Evolutionary conservation across 228 moss, liverwort and hornwort species (phyloP).

Genomic region (Sphagnum magellanicum): DNA sequence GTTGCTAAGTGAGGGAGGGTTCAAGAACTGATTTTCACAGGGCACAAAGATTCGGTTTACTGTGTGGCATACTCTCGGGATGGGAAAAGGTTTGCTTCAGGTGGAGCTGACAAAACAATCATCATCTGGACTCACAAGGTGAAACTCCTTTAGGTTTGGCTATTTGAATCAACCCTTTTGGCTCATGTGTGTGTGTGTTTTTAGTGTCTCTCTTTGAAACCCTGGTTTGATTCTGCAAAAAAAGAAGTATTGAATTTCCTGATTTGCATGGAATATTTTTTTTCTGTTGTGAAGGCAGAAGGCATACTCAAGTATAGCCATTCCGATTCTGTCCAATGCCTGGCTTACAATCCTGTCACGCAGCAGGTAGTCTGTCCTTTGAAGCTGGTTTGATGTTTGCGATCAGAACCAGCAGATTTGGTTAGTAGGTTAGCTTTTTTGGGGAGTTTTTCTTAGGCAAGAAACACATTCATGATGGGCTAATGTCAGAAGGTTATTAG

Average conservation of each 20-base stretch:
- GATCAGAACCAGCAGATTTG: too few relatives aligned
- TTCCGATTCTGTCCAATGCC: constrained; percentile 86
- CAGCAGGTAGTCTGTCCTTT: constrained; percentile 57
- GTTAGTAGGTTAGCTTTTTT: too few relatives aligned
- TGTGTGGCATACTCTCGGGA: constrained; percentile 89
- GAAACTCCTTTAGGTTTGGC: background rate
- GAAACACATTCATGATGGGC: too few relatives aligned
- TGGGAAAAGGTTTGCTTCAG: constrained; percentile 95
- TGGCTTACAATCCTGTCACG: constrained; percentile 95
- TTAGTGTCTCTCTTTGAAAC: background rate
- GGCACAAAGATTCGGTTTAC: constrained; percentile 86
- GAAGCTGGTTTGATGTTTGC: background rate
- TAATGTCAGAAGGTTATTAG: too few relatives aligned
- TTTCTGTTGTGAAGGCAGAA: constrained; percentile 65
- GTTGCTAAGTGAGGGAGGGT: too few relatives aligned
- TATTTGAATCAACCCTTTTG: background rate
- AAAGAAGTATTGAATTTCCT: background rate
- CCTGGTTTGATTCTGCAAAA: too few relatives aligned
- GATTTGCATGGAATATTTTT: constrained; percentile 15
- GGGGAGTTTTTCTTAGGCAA: too few relatives aligned
- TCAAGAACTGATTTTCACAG: constrained; percentile 16
- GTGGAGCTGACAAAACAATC: constrained; percentile 93
- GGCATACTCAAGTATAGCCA: constrained; percentile 97
- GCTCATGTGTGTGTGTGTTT: background rate
- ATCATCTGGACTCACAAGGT: constrained; percentile 99